Conservation (phyloP, 2,329 filamentous ascomycete genomes). For the Phyllosticta citribraziliensis region DNA sequence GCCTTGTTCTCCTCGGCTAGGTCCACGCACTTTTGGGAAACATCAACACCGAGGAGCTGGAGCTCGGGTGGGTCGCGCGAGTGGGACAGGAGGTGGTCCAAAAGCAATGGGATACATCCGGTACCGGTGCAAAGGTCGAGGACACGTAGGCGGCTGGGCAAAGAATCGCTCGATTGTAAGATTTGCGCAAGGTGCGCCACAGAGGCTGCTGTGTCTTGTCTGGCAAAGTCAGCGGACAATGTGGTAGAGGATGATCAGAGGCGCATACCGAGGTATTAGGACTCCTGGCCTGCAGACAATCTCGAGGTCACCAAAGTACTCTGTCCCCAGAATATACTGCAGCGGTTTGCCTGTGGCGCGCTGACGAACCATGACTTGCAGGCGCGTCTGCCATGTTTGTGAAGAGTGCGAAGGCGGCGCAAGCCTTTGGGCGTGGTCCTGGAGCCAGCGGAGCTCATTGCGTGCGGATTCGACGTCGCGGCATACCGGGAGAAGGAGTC, state of each 20-base stretch:
- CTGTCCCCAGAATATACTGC: constrained; percentile 80
- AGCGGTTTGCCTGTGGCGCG: constrained; percentile 61
- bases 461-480: constrained; percentile 52
- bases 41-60: constrained; percentile 60
- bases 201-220: constrained; percentile 37
- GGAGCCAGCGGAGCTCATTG: constrained; percentile 66
- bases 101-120: constrained; percentile 76
- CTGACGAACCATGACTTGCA: constrained; percentile 29
- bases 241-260: background rate
- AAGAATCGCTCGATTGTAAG: constrained; percentile 12
- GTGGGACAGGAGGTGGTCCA: constrained; percentile 51
- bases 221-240: constrained; percentile 13
- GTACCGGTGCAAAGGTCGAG: constrained; percentile 86
- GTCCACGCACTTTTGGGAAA: constrained; percentile 54
- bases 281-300: constrained; percentile 69
- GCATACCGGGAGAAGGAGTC: constrained; percentile 53
- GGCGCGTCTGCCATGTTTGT: constrained; percentile 19
- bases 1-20: constrained; percentile 54
- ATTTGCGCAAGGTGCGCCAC: constrained; percentile 25
- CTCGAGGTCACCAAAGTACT: constrained; percentile 78
- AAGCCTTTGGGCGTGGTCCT: constrained; percentile 38
- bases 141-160: constrained; percentile 43
- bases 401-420: background rate
- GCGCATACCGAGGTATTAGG: constrained; percentile 63
- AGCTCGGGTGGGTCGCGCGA: constrained; percentile 26